phyloP scores from a whole-genome alignment of 352 stramenopile genomes.

The Stramenopiles sp. region DNA sequence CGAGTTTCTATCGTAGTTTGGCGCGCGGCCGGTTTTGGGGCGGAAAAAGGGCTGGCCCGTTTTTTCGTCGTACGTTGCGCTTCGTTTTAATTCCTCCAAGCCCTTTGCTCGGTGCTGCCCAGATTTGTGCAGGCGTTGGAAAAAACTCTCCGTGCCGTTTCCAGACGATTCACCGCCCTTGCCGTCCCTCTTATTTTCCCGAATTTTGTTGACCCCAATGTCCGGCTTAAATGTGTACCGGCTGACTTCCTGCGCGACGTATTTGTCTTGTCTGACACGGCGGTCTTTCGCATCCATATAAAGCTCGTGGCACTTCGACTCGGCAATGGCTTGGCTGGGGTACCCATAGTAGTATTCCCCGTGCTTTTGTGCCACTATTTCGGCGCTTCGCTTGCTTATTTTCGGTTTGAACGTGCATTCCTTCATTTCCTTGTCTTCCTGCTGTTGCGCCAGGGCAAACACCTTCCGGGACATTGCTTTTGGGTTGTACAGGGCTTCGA shows the following conservation, averaged over 20 bases:
- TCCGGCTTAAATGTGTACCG: background rate
- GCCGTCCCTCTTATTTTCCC: background rate
- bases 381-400: background rate
- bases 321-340: background rate
- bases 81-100: background rate
- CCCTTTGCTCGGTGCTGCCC: background rate
- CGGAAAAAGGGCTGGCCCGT: background rate
- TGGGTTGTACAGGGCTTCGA: background rate
- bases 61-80: background rate
- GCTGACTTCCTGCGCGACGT: background rate
- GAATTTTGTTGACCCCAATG: background rate
- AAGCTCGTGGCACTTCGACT: background rate
- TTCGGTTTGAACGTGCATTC: conserved; percentile 59
- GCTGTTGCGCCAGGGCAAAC: background rate
- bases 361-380: background rate
- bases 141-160: background rate
- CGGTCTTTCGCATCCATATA: background rate
- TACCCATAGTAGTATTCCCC: background rate
- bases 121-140: background rate
- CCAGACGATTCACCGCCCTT: background rate
- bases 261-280: background rate
- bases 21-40: background rate
- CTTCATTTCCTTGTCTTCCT: conserved; percentile 23
- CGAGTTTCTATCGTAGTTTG: background rate
- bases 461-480: background rate